phyloP scores from a whole-genome alignment of 768 basidiomycete genomes.

The Epithele typhae region DNA sequence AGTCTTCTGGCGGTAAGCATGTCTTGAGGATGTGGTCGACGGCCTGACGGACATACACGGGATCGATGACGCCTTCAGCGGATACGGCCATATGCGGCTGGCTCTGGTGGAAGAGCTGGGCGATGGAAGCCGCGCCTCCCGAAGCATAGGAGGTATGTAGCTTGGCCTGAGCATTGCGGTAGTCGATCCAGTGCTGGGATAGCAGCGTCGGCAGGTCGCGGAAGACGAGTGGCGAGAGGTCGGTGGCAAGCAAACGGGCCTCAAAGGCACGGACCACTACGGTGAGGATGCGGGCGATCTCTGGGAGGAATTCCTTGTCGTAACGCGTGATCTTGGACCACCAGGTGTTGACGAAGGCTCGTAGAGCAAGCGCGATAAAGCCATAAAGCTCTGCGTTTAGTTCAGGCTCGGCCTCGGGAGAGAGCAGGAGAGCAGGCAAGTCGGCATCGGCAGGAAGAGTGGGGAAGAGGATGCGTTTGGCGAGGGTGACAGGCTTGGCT shows the following conservation, averaged over 20 bases:
- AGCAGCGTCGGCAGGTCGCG: constrained; percentile 61
- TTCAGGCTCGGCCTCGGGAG: constrained; percentile 42
- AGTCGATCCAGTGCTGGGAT: constrained; percentile 76
- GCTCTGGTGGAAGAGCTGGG: constrained; percentile 70
- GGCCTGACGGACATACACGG: constrained; percentile 75
- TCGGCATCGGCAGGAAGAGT: constrained; percentile 36
- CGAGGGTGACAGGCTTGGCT: constrained; percentile 18
- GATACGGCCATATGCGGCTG: constrained; percentile 84
- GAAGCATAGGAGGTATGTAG: constrained; percentile 64
- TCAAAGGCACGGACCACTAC: constrained; percentile 60
- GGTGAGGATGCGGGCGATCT: constrained; percentile 56
- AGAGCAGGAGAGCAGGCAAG: constrained; percentile 51
- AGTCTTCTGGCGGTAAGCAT: constrained; percentile 77
- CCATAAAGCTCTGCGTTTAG: constrained; percentile 72
- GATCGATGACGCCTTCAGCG: constrained; percentile 59
- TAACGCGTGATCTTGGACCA: constrained; percentile 81
- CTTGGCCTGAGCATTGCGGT: constrained; percentile 62
- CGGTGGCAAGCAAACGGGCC: constrained; percentile 44
- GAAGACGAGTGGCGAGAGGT: constrained; percentile 60
- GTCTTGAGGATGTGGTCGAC: constrained; percentile 71
- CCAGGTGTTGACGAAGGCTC: constrained; percentile 81
- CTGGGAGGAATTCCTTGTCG: constrained; percentile 78
- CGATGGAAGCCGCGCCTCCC: constrained; percentile 57
- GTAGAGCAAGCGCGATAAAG: constrained; percentile 71
- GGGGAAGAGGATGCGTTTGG: constrained; percentile 42